These are phyloP conservation scores for Lagenidium sp. DNA, from an alignment of 352 stramenopile species.

Conservation along the genomic window DNA sequence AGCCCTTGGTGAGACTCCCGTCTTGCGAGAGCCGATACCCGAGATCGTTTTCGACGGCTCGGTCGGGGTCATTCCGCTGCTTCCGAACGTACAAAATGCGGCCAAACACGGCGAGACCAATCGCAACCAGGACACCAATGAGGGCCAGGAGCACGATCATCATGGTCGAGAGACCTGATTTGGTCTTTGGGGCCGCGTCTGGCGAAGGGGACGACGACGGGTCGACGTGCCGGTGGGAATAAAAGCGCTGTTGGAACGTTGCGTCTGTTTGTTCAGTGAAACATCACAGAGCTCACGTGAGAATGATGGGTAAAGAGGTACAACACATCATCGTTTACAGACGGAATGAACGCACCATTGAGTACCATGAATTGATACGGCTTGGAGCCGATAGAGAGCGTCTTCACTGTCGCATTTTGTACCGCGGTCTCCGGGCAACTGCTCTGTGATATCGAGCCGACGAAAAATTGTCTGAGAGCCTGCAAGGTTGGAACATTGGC, in stretches of 20 bases:
- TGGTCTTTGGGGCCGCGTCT: too few relatives aligned
- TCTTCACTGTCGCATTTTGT: background rate
- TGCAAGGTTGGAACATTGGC: background rate
- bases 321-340: too few relatives aligned
- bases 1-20: background rate
- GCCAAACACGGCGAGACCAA: background rate
- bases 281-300: background rate
- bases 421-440: background rate
- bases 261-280: background rate
- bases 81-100: background rate
- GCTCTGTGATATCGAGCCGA: slow-evolving; percentile 1
- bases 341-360: background rate
- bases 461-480: background rate
- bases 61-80: background rate
- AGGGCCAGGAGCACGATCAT: too few relatives aligned
- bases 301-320: too few relatives aligned
- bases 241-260: background rate
- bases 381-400: background rate
- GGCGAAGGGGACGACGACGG: background rate
- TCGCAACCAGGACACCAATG: too few relatives aligned
- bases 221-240: background rate
- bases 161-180: too few relatives aligned
- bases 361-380: background rate
- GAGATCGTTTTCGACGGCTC: background rate
- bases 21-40: background rate